Conservation (phyloP, 352 stramenopile species). For the Phytophthora pluvialis region DNA sequence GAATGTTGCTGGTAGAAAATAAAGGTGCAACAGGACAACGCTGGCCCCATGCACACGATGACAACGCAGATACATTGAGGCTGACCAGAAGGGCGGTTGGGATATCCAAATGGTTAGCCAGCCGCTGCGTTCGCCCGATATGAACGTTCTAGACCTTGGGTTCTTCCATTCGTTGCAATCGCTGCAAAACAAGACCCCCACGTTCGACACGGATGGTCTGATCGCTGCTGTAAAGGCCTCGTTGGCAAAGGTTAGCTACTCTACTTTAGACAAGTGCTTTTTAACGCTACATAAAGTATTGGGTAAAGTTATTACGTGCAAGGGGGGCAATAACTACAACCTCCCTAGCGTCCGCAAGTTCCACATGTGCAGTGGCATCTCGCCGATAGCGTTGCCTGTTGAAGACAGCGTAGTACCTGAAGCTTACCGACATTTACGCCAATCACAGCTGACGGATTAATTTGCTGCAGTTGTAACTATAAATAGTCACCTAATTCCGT, state of each 20-base stretch:
- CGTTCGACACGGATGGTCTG: not conserved
- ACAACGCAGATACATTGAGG: too few relatives aligned
- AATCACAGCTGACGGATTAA: not conserved
- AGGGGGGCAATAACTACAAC: not conserved
- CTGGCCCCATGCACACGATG: too few relatives aligned
- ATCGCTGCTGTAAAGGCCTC: not conserved
- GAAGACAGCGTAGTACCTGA: not conserved
- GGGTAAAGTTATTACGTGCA: too few relatives aligned
- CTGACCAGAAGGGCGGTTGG: too few relatives aligned
- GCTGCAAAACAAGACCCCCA: too few relatives aligned
- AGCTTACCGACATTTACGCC: not conserved
- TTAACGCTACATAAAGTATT: slow-evolving; percentile 2
- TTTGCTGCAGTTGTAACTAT: not conserved
- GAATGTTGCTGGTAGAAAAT: slow-evolving; percentile 1
- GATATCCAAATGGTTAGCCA: too few relatives aligned
- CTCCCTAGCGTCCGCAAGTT: not conserved
- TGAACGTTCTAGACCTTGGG: too few relatives aligned
- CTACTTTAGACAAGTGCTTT: not conserved
- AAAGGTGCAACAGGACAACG: too few relatives aligned
- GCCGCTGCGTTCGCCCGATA: too few relatives aligned
- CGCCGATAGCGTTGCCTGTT: not conserved
- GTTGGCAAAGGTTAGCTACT: not conserved
- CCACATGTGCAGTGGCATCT: not conserved
- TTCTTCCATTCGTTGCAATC: too few relatives aligned
- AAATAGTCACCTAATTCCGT: not conserved